A percentile compares a stretch with the other conserved stretches of the same genome.
phyloP scores from a whole-genome alignment of 176 grass and related monocot genomes.

The Alloteropsis semialata region DNA sequence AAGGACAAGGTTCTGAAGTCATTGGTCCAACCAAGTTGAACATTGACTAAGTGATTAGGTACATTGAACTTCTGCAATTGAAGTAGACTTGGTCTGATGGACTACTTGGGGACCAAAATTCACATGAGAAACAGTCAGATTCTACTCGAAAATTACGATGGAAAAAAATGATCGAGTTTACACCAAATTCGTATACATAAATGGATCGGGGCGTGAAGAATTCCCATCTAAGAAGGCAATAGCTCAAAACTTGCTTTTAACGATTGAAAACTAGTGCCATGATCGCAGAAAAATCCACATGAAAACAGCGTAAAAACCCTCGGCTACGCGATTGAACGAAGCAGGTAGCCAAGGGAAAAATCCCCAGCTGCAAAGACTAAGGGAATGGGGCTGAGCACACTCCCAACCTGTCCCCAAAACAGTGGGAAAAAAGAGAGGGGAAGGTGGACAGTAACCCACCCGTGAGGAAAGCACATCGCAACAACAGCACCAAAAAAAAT shows the following conservation, averaged over 20 bases:
- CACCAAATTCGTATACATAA: neutral
- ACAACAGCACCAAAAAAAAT: neutral
- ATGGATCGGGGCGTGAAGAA: neutral
- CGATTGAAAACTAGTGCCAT: neutral
- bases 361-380: neutral
- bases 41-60: neutral
- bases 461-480: neutral
- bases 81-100: neutral
- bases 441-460: neutral
- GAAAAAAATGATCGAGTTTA: neutral
- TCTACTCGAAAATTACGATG: neutral
- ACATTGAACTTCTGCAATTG: neutral
- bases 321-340: neutral
- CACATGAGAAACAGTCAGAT: neutral
- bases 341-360: neutral
- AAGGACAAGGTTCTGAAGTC: neutral
- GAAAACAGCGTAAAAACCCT: neutral
- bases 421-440: neutral
- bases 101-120: neutral
- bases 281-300: neutral
- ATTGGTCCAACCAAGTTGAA: slow-evolving; percentile 3
- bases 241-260: neutral
- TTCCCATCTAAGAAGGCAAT: neutral
- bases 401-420: neutral
- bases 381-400: neutral